A percentile compares a stretch with the other conserved stretches of the same genome.
Conservation (phyloP, 148 eudicot species). For the Hydrangea macrophylla region DNA sequence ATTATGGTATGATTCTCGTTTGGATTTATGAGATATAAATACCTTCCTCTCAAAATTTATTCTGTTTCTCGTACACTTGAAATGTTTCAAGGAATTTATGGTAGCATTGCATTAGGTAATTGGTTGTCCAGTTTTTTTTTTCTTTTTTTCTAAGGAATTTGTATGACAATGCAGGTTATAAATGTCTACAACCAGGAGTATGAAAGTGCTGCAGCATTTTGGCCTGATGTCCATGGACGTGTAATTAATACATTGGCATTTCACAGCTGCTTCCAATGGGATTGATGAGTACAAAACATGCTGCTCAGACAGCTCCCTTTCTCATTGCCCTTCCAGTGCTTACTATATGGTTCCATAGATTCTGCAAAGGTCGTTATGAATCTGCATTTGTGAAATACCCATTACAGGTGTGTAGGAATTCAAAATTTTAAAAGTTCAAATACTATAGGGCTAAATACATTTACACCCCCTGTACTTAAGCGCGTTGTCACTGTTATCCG, state of each 20-base stretch:
- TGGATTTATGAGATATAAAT: background rate
- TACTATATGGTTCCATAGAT: conserved; percentile 62
- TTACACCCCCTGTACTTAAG: no score
- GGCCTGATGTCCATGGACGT: conserved; percentile 86
- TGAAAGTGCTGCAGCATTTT: conserved; percentile 81
- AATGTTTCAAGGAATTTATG: no score
- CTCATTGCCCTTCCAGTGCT: conserved; percentile 69
- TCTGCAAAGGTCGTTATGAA: conserved; percentile 77
- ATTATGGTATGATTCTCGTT: background rate
- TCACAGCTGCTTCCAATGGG: conserved; percentile 78
- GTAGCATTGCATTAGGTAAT: background rate
- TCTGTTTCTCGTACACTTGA: background rate
- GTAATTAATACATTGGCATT: conserved; percentile 48
- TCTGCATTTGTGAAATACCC: conserved; percentile 65
- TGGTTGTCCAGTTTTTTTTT: no score
- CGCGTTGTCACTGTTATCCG: no score
- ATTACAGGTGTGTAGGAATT: conserved; percentile 47
- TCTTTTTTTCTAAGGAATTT: background rate
- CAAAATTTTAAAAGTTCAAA: background rate
- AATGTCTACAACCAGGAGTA: conserved; percentile 82
- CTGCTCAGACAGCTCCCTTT: conserved; percentile 60
- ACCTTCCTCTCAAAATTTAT: background rate
- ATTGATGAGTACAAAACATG: conserved; percentile 57
- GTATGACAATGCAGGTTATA: conserved; percentile 49
- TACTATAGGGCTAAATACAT: no score